Evolutionary conservation across 306 rosid species (phyloP), one percentile per base, ranked within the genome.

Genomic region (Dryas drummondii): DNA sequence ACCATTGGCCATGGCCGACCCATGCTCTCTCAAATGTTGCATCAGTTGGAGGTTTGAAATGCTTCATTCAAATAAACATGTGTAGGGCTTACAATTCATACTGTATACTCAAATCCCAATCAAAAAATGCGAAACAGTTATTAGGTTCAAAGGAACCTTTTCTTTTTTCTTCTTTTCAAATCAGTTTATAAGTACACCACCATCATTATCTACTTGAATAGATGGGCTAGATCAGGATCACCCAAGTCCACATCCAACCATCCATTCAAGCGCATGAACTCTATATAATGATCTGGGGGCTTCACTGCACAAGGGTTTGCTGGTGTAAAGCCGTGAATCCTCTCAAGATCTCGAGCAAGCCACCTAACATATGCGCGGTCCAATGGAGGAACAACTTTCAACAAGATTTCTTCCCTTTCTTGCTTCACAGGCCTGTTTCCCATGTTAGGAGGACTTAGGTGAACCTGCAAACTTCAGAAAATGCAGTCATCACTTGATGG

Each of bases 221-320:
- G 66, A 75, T 81, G 94, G 27, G 88, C 89, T 3, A 89, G 83
- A 76, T 86, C 90, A 49, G 91, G 93, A 82, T 91, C 94, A 72
- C 84, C 80, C 76, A 89, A 59, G 65, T 84, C 77, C 79, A 89
- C 86, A 75, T 89, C 97, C 81, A 89, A 75, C 91, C 85, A 87
- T 46, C 94, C 97, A 78, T 82, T 84, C 74, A 91, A 70, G 75
- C 78, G 85, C 97, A 91, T 91, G 78, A 78, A 87, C 77, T 89
- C 94, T 42, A 86, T 72, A 56, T 91, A 89, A 73, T 87, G 91
- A 71, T 89, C 90, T 1, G 90, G 94, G 0, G 94, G 97, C 85
- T 75, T 79, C 79, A 91, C 77, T 0, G 91, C 84, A 72, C 84
- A 77, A 49, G 81, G 68, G 9, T 86, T 75, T 37, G 45, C 86